Evolutionary conservation across 2,329 filamentous ascomycete species (phyloP).

Genomic region (Plectosphaerella plurivora): DNA sequence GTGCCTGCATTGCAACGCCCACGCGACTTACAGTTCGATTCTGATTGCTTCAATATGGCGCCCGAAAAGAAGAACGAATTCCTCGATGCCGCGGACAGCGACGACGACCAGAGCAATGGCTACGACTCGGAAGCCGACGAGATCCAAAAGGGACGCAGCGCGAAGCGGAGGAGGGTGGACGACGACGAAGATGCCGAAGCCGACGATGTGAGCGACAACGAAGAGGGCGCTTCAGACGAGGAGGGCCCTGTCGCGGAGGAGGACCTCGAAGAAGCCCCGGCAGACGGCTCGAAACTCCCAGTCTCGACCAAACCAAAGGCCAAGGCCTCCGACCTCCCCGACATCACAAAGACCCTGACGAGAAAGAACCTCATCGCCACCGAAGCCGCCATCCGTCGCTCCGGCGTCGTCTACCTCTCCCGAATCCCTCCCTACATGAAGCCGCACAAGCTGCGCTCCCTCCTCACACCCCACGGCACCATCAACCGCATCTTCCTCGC

Average conservation of each 20-base stretch:
- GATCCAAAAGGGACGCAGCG: constrained; percentile 57
- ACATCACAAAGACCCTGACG: constrained; percentile 49
- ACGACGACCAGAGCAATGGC: constrained; percentile 51
- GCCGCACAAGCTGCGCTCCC: constrained; percentile 68
- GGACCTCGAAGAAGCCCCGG: constrained; percentile 21
- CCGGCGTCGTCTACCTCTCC: constrained; percentile 79
- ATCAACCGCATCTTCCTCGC: constrained; percentile 77
- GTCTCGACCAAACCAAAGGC: constrained; percentile 20
- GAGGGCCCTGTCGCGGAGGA: constrained; percentile 17
- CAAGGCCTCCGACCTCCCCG: constrained; percentile 29
- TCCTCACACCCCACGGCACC: constrained; percentile 69
- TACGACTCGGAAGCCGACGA: constrained; percentile 67
- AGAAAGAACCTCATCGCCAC: constrained; percentile 66
- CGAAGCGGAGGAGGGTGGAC: constrained; percentile 61
- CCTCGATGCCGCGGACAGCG: constrained; percentile 57
- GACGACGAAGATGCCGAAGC: constrained; percentile 31
- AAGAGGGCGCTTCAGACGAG: constrained; percentile 24
- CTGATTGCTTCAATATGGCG: constrained; percentile 43
- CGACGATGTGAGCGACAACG: constrained; percentile 31
- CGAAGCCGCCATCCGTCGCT: constrained; percentile 63
- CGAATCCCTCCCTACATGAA: constrained; percentile 88
- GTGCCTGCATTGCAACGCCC: neutral
- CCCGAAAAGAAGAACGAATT: constrained; percentile 69
- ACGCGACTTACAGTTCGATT: neutral
- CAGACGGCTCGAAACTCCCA: constrained; percentile 14